Evolutionary conservation across 768 basidiomycete genomes (phyloP), one percentile per base, ranked within the genome.

Genomic region (Suillus discolor): DNA sequence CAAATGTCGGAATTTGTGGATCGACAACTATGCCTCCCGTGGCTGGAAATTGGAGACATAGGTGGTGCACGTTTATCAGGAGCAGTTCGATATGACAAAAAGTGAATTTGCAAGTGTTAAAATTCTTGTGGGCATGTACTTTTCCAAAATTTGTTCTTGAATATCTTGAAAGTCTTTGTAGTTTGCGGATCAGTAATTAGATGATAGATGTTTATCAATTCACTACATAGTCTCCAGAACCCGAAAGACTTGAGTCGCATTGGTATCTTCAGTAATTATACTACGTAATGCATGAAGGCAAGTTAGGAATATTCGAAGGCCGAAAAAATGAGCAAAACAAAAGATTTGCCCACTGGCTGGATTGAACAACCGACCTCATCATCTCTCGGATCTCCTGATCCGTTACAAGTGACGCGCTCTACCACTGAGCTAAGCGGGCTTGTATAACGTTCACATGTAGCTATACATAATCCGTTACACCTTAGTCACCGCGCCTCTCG

Each of bases 321-420:
- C 20, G 20, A 49, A 6, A 11, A 55, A 34, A 28, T 55, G 6
- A 34, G 31, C 20, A 53, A 55, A 38, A 36, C 7, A 55, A 55
- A 1, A 20, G 6, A 36, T n/a, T 36, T 79, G 78, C 78, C 78
- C 79, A 73, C 73, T 79, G 79, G 78, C 77, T 79, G 78, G 79
- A 79, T 79, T 79, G 79, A 79, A 79, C 79, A 80, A 80, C 78
- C 79, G 78, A 79, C 78, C 78, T 79, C 78, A 79, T 78, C 78
- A 79, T 79, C 57, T 59, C 57, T 59, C 54, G 34, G 34, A 55
- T 55, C 54, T 7, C 18, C 13, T 36, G 54, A 55, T 36, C 54
- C 54, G 12, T 41, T 77, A 77, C 78, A 77, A 79, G 79, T 75
- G 79, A 79, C 71, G 80, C 79, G 79, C 79, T 80, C 79, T 80